Conservation (phyloP, 2,329 filamentous ascomycete genomes). For the Domatiomyces catenatus region DNA sequence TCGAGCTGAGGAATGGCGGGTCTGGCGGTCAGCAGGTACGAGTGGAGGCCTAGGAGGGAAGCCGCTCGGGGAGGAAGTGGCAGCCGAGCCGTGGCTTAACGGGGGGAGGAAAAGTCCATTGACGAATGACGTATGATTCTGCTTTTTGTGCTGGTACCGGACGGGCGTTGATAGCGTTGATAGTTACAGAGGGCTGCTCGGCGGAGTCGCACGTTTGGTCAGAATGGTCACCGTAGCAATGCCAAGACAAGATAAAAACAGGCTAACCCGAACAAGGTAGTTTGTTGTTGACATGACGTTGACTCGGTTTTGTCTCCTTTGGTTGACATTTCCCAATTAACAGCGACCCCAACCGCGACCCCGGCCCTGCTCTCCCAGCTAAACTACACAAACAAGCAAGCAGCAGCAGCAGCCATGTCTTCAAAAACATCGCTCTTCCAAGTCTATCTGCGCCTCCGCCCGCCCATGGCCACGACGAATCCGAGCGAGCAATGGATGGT, state of each 20-base stretch:
- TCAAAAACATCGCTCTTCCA: slow-evolving; percentile 53
- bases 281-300: neutral
- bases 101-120: neutral
- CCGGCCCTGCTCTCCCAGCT: neutral
- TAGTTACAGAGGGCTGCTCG: neutral
- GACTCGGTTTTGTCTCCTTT: neutral
- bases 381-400: neutral
- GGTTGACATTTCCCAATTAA: neutral
- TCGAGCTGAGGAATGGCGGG: neutral
- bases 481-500: slow-evolving; percentile 56
- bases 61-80: too few species aligned
- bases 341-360: neutral
- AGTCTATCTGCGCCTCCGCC: slow-evolving; percentile 73
- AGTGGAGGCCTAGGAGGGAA: neutral
- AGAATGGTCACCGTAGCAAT: too few species aligned
- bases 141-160: neutral
- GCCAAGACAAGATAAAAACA: neutral
- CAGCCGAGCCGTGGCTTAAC: too few species aligned
- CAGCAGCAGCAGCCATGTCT: slow-evolving; percentile 3
- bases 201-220: too few species aligned
- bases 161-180: neutral
- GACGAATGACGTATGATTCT: neutral
- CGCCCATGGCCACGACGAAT: slow-evolving; percentile 34
- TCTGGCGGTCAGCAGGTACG: neutral
- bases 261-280: neutral